Evolutionary conservation across 2,329 filamentous ascomycete genomes (phyloP).

Genomic region (Penicillium sp.): DNA sequence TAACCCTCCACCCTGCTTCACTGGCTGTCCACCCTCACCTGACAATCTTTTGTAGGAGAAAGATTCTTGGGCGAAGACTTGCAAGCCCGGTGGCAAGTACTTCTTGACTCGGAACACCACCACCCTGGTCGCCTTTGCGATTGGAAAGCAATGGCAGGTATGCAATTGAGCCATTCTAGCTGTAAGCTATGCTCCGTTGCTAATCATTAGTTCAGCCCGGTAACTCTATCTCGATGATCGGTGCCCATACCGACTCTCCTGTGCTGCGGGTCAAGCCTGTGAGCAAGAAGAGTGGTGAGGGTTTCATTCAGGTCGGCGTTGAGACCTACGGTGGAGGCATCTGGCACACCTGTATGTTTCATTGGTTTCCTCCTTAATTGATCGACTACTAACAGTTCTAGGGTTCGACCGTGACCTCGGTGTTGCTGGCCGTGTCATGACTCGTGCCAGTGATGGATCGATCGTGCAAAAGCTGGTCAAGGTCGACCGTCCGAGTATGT

Average conservation of each 20-base stretch:
- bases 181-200: neutral
- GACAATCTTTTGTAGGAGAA: slow-evolving; percentile 60
- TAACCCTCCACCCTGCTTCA: neutral
- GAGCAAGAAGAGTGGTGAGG: slow-evolving; percentile 81
- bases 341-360: slow-evolving; percentile 77
- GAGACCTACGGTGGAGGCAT: slow-evolving; percentile 96
- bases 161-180: neutral
- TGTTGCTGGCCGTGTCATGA: slow-evolving; percentile 85
- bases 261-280: slow-evolving; percentile 92
- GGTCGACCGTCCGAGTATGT: slow-evolving; percentile 73
- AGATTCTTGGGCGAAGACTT: slow-evolving; percentile 78
- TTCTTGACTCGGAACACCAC: slow-evolving; percentile 93
- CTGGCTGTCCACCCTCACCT: neutral
- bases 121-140: slow-evolving; percentile 88
- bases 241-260: slow-evolving; percentile 93
- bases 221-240: slow-evolving; percentile 88
- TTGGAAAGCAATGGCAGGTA: slow-evolving; percentile 82
- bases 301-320: slow-evolving; percentile 91
- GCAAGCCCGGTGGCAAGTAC: slow-evolving; percentile 90
- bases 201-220: slow-evolving; percentile 58
- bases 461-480: slow-evolving; percentile 86
- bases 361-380: neutral
- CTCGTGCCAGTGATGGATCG: slow-evolving; percentile 69
- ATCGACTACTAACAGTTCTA: slow-evolving; percentile 24
- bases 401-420: slow-evolving; percentile 94